phyloP scores from a whole-genome alignment of 805 yeast species.

The Kluyveromyces nonfermentans region DNA sequence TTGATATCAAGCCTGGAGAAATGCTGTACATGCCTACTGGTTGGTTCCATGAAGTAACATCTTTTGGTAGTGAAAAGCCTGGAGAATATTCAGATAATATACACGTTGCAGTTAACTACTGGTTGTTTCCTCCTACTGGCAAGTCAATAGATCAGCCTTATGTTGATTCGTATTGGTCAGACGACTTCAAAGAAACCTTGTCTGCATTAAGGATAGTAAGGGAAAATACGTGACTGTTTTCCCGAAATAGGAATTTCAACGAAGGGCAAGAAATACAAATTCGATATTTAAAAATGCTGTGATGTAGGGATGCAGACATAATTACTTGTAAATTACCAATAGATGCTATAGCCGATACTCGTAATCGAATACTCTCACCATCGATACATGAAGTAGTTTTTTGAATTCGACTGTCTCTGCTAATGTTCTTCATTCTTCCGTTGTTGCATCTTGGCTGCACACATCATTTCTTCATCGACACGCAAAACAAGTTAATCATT shows the following conservation, averaged over 20 bases:
- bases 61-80: slow-evolving; percentile 35
- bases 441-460: no score
- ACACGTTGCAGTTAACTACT: slow-evolving; percentile 63
- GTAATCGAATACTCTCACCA: no score
- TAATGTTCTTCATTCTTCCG: no score
- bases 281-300: background rate
- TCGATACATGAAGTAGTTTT: no score
- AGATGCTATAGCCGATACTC: no score
- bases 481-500: background rate
- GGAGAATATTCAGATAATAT: slow-evolving; percentile 18
- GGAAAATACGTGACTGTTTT: slow-evolving; percentile 1
- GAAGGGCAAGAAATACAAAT: background rate
- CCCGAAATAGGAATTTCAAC: background rate
- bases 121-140: slow-evolving; percentile 61
- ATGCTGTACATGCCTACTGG: slow-evolving; percentile 68
- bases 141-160: slow-evolving; percentile 29
- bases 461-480: background rate
- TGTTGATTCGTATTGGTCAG: slow-evolving; percentile 42
- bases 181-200: slow-evolving; percentile 31
- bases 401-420: no score
- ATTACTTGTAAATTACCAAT: background rate
- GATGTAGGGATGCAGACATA: background rate
- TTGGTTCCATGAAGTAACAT: slow-evolving; percentile 77
- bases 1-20: slow-evolving; percentile 50
- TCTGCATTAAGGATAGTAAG: slow-evolving; percentile 4